phyloP scores from a whole-genome alignment of 2,329 filamentous ascomycete species.

The Diaporthe aspalathi region DNA sequence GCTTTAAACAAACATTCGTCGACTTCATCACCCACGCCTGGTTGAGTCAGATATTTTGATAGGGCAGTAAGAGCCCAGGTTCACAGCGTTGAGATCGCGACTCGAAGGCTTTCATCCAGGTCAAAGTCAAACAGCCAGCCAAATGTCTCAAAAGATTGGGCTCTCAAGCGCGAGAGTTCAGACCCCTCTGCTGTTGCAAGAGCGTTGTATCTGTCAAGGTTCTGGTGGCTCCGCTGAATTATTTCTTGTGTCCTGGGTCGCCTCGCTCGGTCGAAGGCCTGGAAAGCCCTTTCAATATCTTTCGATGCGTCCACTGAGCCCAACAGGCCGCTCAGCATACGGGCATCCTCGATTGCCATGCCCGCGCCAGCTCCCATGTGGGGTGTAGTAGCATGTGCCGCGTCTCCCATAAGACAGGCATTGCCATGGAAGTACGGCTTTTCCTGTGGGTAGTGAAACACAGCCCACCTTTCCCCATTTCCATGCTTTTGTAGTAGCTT shows the following conservation, averaged over 20 bases:
- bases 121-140: constrained; percentile 25
- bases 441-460: constrained; percentile 37
- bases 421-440: constrained; percentile 33
- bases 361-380: constrained; percentile 42
- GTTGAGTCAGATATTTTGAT: background rate
- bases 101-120: constrained; percentile 14
- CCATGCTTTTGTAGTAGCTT: constrained; percentile 16
- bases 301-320: background rate
- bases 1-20: background rate
- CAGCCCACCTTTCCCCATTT: constrained; percentile 40
- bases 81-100: background rate
- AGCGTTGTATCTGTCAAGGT: constrained; percentile 8
- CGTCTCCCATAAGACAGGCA: constrained; percentile 37
- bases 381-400: constrained; percentile 41
- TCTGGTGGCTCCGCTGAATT: constrained; percentile 30
- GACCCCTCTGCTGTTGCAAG: background rate
- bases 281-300: constrained; percentile 35
- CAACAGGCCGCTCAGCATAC: constrained; percentile 38
- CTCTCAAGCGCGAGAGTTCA: background rate
- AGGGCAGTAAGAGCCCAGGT: background rate
- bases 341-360: constrained; percentile 40
- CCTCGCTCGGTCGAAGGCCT: constrained; percentile 35
- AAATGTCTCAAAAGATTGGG: background rate
- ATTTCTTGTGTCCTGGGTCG: constrained; percentile 39
- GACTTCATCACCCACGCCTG: background rate